Conservation (phyloP, 441 rosid species). For the Capsella rubella region DNA sequence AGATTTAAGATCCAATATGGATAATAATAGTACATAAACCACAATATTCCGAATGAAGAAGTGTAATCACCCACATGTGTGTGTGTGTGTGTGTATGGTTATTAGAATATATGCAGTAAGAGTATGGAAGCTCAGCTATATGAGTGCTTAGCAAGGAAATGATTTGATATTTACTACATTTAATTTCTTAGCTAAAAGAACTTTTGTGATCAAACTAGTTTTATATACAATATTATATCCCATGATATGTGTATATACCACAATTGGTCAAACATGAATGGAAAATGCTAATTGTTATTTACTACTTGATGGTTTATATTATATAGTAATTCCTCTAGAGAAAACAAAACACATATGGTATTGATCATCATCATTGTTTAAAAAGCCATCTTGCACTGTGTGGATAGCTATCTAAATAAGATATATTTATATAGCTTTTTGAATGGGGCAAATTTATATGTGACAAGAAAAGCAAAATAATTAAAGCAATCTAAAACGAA, state of each 20-base stretch:
- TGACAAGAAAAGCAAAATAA: not conserved
- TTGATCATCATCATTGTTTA: slow-evolving; percentile 31
- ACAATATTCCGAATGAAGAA: not conserved
- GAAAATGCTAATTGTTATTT: slow-evolving; percentile 12
- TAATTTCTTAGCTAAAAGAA: not conserved
- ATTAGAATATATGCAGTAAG: not conserved
- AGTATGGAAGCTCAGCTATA: not conserved
- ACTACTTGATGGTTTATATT: slow-evolving; percentile 11
- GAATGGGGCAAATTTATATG: not conserved
- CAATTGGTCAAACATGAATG: not conserved
- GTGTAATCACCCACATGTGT: not conserved
- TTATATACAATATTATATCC: not conserved
- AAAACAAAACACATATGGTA: slow-evolving; percentile 20
- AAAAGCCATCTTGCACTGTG: slow-evolving; percentile 4
- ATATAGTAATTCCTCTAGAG: slow-evolving; percentile 15
- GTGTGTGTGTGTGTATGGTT: slow-evolving; percentile 8
- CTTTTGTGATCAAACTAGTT: not conserved
- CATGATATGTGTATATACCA: not conserved
- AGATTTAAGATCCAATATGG: slow-evolving; percentile 9
- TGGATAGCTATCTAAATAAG: slow-evolving; percentile 23
- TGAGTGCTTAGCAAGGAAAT: not conserved
- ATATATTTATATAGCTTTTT: not conserved
- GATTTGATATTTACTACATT: not conserved
- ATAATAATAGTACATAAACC: not conserved
- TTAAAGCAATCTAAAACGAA: slow-evolving; percentile 17